Evolutionary conservation across 2,329 filamentous ascomycete species (phyloP).

Genomic region (Talaromyces sp.): DNA sequence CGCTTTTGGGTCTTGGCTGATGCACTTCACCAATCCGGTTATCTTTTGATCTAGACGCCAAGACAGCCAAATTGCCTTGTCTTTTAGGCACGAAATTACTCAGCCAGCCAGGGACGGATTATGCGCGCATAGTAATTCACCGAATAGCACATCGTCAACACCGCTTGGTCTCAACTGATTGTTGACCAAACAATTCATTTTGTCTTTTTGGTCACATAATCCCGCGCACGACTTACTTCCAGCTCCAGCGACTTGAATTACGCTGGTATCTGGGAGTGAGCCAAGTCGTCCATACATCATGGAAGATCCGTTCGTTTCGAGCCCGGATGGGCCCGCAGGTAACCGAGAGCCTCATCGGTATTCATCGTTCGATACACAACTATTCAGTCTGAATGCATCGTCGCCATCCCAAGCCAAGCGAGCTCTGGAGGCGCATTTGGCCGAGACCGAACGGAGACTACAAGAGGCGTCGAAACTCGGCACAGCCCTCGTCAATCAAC

Average conservation of each 20-base stretch:
- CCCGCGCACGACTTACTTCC: conserved; percentile 14
- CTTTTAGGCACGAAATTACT: conserved; percentile 15
- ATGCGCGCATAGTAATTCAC: conserved; percentile 1
- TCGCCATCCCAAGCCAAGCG: conserved; percentile 86
- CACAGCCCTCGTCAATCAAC: conserved; percentile 81
- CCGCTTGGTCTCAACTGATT: not conserved
- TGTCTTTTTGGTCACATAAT: conserved; percentile 4
- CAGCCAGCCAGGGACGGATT: not conserved
- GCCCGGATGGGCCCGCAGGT: conserved; percentile 42
- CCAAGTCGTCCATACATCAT: conserved; percentile 29
- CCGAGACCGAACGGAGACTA: conserved; percentile 86
- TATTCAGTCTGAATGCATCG: conserved; percentile 75
- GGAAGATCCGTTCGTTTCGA: conserved; percentile 61
- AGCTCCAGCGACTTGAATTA: conserved; percentile 20
- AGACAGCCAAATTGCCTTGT: conserved; percentile 10
- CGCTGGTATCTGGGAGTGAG: conserved; percentile 22
- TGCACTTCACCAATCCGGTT: not conserved
- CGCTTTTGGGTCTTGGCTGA: not conserved
- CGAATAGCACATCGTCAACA: not conserved
- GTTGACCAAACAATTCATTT: conserved; percentile 5
- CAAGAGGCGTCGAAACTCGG: conserved; percentile 89
- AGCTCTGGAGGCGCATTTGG: conserved; percentile 84
- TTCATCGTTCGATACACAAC: conserved; percentile 76
- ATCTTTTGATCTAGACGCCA: conserved; percentile 10
- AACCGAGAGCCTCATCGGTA: conserved; percentile 63